Conservation (phyloP, 129 eudicot species). For the Cynara cardunculus region DNA sequence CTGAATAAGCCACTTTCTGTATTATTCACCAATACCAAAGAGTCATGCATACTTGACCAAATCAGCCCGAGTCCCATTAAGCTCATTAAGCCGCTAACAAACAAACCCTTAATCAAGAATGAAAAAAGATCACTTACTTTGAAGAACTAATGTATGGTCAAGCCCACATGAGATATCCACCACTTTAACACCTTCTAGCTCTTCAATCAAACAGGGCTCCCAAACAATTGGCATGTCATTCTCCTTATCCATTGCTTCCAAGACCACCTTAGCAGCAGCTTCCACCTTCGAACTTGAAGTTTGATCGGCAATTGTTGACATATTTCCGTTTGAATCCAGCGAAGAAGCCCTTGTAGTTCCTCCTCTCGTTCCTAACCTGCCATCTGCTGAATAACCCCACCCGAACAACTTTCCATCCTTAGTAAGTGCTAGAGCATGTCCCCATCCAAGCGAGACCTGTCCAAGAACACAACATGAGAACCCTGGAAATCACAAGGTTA, state of each 20-base stretch:
- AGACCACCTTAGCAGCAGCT: conserved; percentile 61
- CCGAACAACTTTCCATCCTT: conserved; percentile 81
- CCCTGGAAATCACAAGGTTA: not conserved
- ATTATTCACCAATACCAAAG: too few species aligned
- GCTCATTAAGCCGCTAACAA: too few species aligned
- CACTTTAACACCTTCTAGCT: conserved; percentile 49
- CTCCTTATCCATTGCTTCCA: conserved; percentile 86
- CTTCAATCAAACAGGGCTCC: conserved; percentile 80
- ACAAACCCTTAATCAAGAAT: too few species aligned
- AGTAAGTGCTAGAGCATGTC: conserved; percentile 91
- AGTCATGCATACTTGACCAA: too few species aligned
- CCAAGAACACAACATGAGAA: not conserved
- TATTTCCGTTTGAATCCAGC: conserved; percentile 46
- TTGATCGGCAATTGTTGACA: not conserved
- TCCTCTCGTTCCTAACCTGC: conserved; percentile 67
- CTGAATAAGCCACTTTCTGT: too few species aligned
- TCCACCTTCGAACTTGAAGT: conserved; percentile 40
- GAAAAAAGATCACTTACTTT: conserved; percentile 48
- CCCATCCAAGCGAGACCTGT: conserved; percentile 97
- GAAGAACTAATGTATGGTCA: conserved; percentile 78
- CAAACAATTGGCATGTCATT: conserved; percentile 85
- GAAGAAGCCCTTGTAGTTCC: conserved; percentile 50
- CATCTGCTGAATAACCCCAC: conserved; percentile 98
- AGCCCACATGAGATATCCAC: conserved; percentile 83
- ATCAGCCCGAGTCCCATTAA: too few species aligned